phyloP scores from a whole-genome alignment of 306 rosid genomes.

The Medicago arabica region DNA sequence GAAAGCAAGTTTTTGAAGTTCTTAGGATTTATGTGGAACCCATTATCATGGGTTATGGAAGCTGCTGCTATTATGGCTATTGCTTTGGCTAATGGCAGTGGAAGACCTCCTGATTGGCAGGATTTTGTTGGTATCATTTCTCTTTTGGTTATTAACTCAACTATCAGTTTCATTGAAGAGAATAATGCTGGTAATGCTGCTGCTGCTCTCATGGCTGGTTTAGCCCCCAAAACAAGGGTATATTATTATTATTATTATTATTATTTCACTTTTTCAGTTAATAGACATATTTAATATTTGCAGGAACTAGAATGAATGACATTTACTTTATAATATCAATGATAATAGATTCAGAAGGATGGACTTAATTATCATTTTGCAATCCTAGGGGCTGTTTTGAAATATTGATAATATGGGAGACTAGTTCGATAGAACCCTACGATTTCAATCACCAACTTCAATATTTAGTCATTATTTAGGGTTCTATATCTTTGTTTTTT shows the following conservation, averaged over 20 bases:
- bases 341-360: background rate
- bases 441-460: background rate
- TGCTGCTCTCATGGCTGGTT: slow-evolving; percentile 99
- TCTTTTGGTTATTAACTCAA: slow-evolving; percentile 83
- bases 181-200: slow-evolving; percentile 99
- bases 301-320: background rate
- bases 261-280: too few species aligned
- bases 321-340: background rate
- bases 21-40: slow-evolving; percentile 99
- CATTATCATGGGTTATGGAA: slow-evolving; percentile 99
- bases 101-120: slow-evolving; percentile 97
- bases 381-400: background rate
- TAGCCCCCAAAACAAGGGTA: slow-evolving; percentile 98
- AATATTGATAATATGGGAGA: background rate
- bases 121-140: slow-evolving; percentile 88
- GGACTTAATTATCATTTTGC: background rate
- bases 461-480: background rate
- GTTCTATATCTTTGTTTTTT: background rate
- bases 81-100: slow-evolving; percentile 86
- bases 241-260: background rate
- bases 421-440: background rate
- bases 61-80: slow-evolving; percentile 99
- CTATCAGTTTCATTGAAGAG: slow-evolving; percentile 94
- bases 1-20: slow-evolving; percentile 92
- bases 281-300: background rate